Evolutionary conservation across 495 filamentous ascomycete species (phyloP), one percentile per base, ranked within the genome.

Genomic region (Tuber microsphaerosporum): DNA sequence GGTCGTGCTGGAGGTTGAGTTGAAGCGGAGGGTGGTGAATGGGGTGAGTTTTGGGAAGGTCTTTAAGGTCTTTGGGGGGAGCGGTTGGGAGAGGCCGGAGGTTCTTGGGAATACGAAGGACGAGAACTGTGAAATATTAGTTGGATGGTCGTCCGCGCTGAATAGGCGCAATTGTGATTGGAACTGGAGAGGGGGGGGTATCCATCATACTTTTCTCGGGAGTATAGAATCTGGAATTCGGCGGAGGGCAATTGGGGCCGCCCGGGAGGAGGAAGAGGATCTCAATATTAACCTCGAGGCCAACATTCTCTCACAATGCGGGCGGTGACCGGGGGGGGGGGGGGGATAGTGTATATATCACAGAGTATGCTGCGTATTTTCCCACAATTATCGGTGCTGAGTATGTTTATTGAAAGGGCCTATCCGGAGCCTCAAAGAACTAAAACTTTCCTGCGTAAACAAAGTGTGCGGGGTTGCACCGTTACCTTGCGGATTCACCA

Each of bases 31-130:
- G 20, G 75, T 45, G 1, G 70, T 43, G 70, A 80, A 46, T 14
- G 81, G 69, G 70, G 78, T 44, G 37, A 74, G 61, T 34, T 34
- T 65, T 34, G 56, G 56, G 43, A 71, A 81, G 34, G 73, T 76
- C 16, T 71, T 77, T 12, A 71, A 81, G 34, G 73, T 76, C 16
- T 71, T 77, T 12, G 75, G 46, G 42, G 72, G 65, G 41, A 69
- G n/a, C 4, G 69, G 43, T 19, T 74, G 82, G 56, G 72, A 78
- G 75, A 83, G 82, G 19, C 81, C 82, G 71, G 76, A 31, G 46
- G 77, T 17, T 16, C 74, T 39, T 51, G 79, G 61, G 19, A 44
- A 70, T 31, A 75, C 45, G 43, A 78, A 44, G 10, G 76, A 79
- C 44, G 73, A 81, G 68, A 80, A 73, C 74, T 81, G n/a, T 39